Conservation (phyloP, 192 early-diverging fungal species). For the Umbelopsis sp. region DNA sequence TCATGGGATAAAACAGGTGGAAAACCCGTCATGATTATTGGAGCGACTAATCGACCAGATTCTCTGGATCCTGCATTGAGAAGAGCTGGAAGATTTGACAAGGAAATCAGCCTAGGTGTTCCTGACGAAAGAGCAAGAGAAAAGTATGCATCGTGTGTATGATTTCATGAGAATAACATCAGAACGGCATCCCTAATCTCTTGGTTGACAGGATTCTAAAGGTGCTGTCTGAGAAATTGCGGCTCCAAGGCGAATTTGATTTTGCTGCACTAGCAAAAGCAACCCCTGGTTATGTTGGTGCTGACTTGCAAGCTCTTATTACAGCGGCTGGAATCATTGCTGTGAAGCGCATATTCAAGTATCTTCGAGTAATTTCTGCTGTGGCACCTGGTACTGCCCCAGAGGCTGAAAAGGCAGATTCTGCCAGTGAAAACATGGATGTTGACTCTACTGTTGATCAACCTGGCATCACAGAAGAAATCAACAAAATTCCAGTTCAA, state of each 20-base stretch:
- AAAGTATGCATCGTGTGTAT: conserved; percentile 55
- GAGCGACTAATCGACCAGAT: conserved; percentile 90
- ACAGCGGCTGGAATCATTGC: conserved; percentile 91
- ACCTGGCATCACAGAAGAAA: background rate
- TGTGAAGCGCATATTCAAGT: conserved; percentile 74
- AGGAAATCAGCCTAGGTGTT: conserved; percentile 85
- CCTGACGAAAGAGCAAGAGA: conserved; percentile 87
- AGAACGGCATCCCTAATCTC: too few species aligned
- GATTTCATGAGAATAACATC: too few species aligned
- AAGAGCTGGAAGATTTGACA: conserved; percentile 85
- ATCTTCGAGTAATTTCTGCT: conserved; percentile 39
- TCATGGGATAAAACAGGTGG: conserved; percentile 87
- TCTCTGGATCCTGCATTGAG: conserved; percentile 80
- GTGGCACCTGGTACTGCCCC: conserved; percentile 13
- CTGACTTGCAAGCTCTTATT: conserved; percentile 91
- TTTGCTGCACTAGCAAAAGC: conserved; percentile 78
- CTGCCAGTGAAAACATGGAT: background rate
- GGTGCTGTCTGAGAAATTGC: conserved; percentile 77
- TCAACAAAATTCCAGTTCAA: conserved; percentile 17
- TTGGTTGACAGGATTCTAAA: conserved; percentile 60
- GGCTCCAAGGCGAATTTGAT: conserved; percentile 84
- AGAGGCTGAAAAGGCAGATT: conserved; percentile 15
- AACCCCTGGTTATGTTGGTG: conserved; percentile 98
- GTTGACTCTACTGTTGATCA: background rate
- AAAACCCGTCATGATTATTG: conserved; percentile 89